phyloP scores from a whole-genome alignment of 306 rosid genomes.

The Hylodesmum podocarpum region DNA sequence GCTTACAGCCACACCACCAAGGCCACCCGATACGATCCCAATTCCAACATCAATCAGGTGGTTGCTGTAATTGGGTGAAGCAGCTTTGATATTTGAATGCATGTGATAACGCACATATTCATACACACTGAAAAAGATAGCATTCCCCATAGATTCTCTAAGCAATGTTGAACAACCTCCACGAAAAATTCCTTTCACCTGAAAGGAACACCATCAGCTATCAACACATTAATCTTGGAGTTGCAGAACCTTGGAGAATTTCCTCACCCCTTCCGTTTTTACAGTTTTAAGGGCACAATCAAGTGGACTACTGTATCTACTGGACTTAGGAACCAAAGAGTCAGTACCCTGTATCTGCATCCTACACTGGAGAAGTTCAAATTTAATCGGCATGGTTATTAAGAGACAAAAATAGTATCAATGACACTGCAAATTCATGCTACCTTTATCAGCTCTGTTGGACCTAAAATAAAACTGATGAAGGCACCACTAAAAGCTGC shows the following conservation, averaged over 20 bases:
- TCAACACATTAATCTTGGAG: slow-evolving; percentile 31
- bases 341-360: slow-evolving; percentile 95
- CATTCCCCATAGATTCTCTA: slow-evolving; percentile 77
- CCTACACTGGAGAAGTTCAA: slow-evolving; percentile 82
- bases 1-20: slow-evolving; percentile 74
- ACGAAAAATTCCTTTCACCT: slow-evolving; percentile 83
- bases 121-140: slow-evolving; percentile 65
- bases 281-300: slow-evolving; percentile 69
- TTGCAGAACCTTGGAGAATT: slow-evolving; percentile 29
- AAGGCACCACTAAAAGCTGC: slow-evolving; percentile 85
- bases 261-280: slow-evolving; percentile 80
- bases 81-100: slow-evolving; percentile 59
- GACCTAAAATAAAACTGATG: slow-evolving; percentile 86
- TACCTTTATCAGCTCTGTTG: slow-evolving; percentile 93
- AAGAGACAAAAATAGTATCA: slow-evolving; percentile 15
- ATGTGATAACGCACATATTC: slow-evolving; percentile 75
- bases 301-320: slow-evolving; percentile 73
- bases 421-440: slow-evolving; percentile 30
- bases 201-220: slow-evolving; percentile 52
- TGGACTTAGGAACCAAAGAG: slow-evolving; percentile 64
- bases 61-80: slow-evolving; percentile 52
- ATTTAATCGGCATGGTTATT: slow-evolving; percentile 32
- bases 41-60: slow-evolving; percentile 75
- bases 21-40: slow-evolving; percentile 83
- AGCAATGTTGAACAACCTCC: slow-evolving; percentile 75